Conservation (phyloP, 2,329 filamentous ascomycete genomes). For the Fusarium cyanostomum region DNA sequence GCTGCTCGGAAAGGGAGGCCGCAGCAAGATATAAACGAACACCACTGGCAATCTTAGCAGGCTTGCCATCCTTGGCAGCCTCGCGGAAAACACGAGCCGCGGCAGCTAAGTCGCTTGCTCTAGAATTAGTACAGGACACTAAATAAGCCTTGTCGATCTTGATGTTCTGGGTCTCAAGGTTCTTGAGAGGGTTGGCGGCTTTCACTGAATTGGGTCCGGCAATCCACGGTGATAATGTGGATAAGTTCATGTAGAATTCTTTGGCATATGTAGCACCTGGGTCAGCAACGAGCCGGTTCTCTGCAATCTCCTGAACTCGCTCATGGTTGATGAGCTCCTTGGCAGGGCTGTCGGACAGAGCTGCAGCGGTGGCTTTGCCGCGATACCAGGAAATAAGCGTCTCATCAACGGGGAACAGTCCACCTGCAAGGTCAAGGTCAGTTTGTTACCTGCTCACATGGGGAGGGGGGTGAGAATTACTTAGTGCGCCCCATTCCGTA, state of each 20-base stretch:
- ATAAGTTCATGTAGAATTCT: conserved; percentile 81
- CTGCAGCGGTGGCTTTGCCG: conserved; percentile 76
- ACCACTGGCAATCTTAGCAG: conserved; percentile 75
- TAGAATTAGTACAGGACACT: conserved; percentile 88
- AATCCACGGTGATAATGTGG: conserved; percentile 84
- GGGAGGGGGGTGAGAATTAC: conserved; percentile 2
- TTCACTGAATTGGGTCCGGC: conserved; percentile 93
- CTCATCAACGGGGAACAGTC: conserved; percentile 79
- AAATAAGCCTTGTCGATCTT: conserved; percentile 85
- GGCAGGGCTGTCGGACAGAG: conserved; percentile 64
- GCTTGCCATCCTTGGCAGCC: conserved; percentile 70
- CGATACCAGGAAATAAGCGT: conserved; percentile 78
- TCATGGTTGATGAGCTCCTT: conserved; percentile 75
- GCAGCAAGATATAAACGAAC: conserved; percentile 94
- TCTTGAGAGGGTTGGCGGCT: conserved; percentile 77
- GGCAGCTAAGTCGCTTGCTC: conserved; percentile 81
- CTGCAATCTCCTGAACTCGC: conserved; percentile 75
- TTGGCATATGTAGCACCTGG: conserved; percentile 84
- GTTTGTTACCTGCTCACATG: not conserved
- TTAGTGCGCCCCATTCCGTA: conserved; percentile 81
- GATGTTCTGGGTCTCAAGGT: conserved; percentile 79
- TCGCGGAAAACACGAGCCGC: conserved; percentile 85
- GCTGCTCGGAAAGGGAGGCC: conserved; percentile 80
- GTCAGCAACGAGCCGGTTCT: conserved; percentile 75
- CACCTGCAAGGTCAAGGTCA: conserved; percentile 4